A percentile compares a stretch with the other conserved stretches of the same genome.
These are phyloP conservation scores for Yamadazyma sp. DNA, from an alignment of 1,139 yeast genomes.

Conservation along the genomic window DNA sequence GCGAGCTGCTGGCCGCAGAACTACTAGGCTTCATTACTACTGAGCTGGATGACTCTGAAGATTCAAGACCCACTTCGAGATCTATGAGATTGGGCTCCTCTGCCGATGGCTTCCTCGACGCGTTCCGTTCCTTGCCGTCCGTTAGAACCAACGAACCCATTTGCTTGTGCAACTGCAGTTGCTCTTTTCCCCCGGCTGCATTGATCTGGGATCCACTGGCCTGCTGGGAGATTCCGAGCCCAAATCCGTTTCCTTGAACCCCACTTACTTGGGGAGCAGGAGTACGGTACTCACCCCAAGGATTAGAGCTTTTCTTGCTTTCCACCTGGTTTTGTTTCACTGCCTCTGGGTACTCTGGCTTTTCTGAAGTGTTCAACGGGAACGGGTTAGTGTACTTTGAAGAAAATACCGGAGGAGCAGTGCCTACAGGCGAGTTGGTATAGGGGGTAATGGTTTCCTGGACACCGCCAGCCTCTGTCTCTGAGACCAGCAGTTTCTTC, in stretches of 20 bases:
- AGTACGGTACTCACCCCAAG: conserved; percentile 26
- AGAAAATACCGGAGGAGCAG: not conserved
- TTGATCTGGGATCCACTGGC: no score
- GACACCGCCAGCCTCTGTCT: not conserved
- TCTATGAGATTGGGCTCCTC: conserved; percentile 35
- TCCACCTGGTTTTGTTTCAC: conserved; percentile 1
- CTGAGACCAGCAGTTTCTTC: no score
- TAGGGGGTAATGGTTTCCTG: not conserved
- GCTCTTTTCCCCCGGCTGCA: no score
- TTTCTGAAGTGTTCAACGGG: conserved; percentile 5
- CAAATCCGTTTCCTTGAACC: no score
- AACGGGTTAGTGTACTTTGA: conserved; percentile 10
- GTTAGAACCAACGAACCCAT: conserved; percentile 5
- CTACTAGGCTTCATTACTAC: conserved; percentile 15
- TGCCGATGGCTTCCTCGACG: conserved; percentile 10
- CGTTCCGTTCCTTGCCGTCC: not conserved
- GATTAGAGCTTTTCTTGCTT: conserved; percentile 20
- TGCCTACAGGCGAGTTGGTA: not conserved
- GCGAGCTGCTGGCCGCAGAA: conserved; percentile 11
- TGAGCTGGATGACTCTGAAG: conserved; percentile 29
- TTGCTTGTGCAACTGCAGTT: conserved; percentile 3
- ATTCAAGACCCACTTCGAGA: conserved; percentile 39
- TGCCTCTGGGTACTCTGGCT: not conserved
- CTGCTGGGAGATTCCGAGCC: no score
- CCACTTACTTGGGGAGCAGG: not conserved